These are phyloP conservation scores for Macroventuria anomochaeta DNA, from an alignment of 2,329 filamentous ascomycete genomes.

Conservation along the genomic window DNA sequence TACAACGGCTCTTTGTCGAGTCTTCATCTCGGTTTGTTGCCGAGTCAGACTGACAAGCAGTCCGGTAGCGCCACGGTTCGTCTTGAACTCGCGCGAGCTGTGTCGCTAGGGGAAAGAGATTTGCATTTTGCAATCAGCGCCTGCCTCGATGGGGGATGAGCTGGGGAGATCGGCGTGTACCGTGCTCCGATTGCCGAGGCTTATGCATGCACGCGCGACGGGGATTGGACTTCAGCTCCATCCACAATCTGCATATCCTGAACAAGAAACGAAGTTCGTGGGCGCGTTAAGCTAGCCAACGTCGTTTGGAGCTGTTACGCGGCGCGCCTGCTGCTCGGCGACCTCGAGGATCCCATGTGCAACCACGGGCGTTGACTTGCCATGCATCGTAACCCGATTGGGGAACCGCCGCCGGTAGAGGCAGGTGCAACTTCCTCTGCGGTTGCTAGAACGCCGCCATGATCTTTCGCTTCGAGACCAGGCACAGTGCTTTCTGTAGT, in stretches of 20 bases:
- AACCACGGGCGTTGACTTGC: conserved; percentile 16
- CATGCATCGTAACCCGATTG: conserved; percentile 21
- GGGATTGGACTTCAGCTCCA: conserved; percentile 12
- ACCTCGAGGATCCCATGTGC: conserved; percentile 31
- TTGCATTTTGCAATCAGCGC: conserved; percentile 14
- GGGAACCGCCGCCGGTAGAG: conserved; percentile 9
- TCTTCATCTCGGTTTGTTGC: conserved; percentile 6
- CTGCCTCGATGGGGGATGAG: conserved; percentile 17
- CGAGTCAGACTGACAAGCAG: conserved; percentile 1
- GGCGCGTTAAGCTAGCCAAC: not conserved
- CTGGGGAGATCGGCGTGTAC: conserved; percentile 28
- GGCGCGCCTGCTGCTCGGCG: conserved; percentile 22
- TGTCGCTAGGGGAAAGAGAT: conserved; percentile 17
- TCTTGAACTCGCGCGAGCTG: not conserved
- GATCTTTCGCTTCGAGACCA: not conserved
- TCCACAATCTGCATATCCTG: conserved; percentile 2
- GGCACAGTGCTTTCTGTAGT: not conserved
- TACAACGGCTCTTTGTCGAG: conserved; percentile 11
- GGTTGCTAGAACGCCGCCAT: conserved; percentile 6
- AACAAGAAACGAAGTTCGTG: not conserved
- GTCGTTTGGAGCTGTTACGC: conserved; percentile 9
- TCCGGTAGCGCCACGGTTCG: conserved; percentile 5
- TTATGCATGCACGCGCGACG: conserved; percentile 11
- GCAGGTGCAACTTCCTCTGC: conserved; percentile 9
- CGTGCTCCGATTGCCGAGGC: conserved; percentile 32